phyloP scores from a whole-genome alignment of 805 yeast genomes.

The Phaffomyces antillensis region DNA sequence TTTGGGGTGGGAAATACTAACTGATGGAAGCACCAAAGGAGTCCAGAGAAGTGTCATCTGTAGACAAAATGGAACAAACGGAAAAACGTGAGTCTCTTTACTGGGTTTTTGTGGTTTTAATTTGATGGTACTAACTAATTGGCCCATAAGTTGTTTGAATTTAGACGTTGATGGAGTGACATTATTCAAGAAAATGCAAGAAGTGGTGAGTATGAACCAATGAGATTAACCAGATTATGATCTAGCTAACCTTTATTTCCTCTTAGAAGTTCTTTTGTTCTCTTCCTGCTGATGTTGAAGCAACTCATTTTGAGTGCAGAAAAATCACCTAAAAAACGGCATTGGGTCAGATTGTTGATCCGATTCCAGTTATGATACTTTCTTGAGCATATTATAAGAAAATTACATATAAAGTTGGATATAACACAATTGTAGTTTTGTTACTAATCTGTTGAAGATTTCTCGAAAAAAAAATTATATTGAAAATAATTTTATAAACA shows the following conservation, averaged over 20 bases:
- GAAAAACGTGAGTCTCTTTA: constrained; percentile 27
- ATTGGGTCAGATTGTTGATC: background rate
- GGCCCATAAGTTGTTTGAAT: constrained; percentile 32
- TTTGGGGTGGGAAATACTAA: background rate
- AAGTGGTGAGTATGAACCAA: constrained; percentile 20
- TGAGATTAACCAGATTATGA: background rate
- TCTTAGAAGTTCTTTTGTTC: constrained; percentile 41
- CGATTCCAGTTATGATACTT: no score
- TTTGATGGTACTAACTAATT: background rate
- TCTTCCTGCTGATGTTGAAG: constrained; percentile 39
- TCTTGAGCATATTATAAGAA: no score
- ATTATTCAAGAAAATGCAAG: constrained; percentile 43
- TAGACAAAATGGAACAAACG: constrained; percentile 35
- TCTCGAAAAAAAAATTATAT: background rate
- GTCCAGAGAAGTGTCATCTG: constrained; percentile 35
- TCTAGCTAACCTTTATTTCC: background rate
- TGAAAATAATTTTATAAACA: background rate
- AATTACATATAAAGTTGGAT: no score
- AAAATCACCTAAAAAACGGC: constrained; percentile 20
- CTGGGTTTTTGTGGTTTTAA: no score
- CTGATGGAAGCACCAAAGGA: constrained; percentile 11
- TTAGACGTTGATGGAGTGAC: constrained; percentile 33
- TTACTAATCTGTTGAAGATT: background rate
- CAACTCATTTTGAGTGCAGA: constrained; percentile 47
- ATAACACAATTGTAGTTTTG: background rate